Conservation (phyloP, 345 rosid genomes). For the Populus davidiana region DNA sequence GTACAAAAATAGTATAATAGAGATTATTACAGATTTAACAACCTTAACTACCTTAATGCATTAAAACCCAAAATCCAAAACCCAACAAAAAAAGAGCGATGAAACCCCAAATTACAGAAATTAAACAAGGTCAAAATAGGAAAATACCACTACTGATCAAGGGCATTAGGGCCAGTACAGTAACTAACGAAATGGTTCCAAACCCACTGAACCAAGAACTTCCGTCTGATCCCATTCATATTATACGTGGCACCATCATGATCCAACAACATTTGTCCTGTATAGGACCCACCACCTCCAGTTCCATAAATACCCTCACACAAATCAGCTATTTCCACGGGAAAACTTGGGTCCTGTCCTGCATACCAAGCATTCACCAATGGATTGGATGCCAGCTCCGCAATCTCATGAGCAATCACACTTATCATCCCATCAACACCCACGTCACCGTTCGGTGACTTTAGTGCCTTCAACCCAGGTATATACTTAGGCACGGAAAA, state of each 20-base stretch:
- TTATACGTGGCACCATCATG: slow-evolving; percentile 77
- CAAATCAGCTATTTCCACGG: slow-evolving; percentile 90
- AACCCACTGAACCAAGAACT: slow-evolving; percentile 89
- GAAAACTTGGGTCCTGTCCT: slow-evolving; percentile 78
- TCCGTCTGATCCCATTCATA: slow-evolving; percentile 78
- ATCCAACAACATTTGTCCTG: slow-evolving; percentile 74
- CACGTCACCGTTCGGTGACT: slow-evolving; percentile 76
- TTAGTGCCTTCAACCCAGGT: slow-evolving; percentile 64
- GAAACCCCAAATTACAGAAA: not conserved
- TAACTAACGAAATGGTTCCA: slow-evolving; percentile 79
- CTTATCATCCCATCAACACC: slow-evolving; percentile 98
- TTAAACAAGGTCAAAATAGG: not conserved
- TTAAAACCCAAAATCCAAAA: not conserved
- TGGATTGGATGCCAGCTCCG: slow-evolving; percentile 94
- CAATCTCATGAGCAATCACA: slow-evolving; percentile 90
- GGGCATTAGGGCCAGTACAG: slow-evolving; percentile 93
- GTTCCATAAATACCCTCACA: slow-evolving; percentile 98
- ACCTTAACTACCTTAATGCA: slow-evolving; percentile 28
- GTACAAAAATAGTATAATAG: slow-evolving; percentile 25
- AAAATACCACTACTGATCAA: slow-evolving; percentile 44
- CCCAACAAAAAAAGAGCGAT: not conserved
- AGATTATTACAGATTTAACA: slow-evolving; percentile 32
- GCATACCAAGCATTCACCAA: slow-evolving; percentile 97
- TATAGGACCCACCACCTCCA: slow-evolving; percentile 96
- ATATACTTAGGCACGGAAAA: slow-evolving; percentile 68